Evolutionary conservation across 2,329 filamentous ascomycete species (phyloP), one percentile per base, ranked within the genome.

Genomic region (Diaporthe ilicicola): DNA sequence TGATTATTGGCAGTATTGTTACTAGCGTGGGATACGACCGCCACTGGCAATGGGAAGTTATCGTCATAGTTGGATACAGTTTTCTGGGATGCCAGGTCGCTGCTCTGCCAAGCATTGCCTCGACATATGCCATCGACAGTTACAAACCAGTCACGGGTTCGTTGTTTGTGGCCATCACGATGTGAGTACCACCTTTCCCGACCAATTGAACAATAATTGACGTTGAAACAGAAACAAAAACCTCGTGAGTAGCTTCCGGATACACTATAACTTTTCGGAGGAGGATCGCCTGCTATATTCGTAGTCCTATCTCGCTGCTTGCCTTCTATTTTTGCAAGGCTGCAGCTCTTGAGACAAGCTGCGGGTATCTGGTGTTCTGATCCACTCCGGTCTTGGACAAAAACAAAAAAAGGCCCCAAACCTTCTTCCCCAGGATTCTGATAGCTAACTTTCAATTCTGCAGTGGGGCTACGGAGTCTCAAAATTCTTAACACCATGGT

Each of bases 81-180:
- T 75, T 75, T 37, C 68, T 77, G 0, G 80, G 80, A 2, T 74
- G 81, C 24, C 78, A 80, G 71, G 78, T 81, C 5, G 75, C 78
- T 5, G 88, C 88, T 0, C 78, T 92, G 15, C 89, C 90, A 0
- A 85, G 85, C 15, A 91, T 92, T 70, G 84, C 82, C 5, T 87
- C 82, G 42, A 89, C 82, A 3, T 91, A 91, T 75, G 87, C 88
- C 0, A 85, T 91, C 19, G 90, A 92, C 77, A 87, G 84, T 69
- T 91, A 92, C 78, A 91, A 91, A 79, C 89, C 90, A 0, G 87
- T 91, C 2, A 85, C 89, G 0, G 89, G 89, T 7, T 73, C 72
- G n/a, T 67, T 77, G 61, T 76, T 77, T 51, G 76, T 77, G 13
- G 74, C 74, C 37, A 76, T 77, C 55, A 77, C 76, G 3, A 73